Conservation (phyloP, 73 alveolate genomes). For the Tetrahymena thermophila region DNA sequence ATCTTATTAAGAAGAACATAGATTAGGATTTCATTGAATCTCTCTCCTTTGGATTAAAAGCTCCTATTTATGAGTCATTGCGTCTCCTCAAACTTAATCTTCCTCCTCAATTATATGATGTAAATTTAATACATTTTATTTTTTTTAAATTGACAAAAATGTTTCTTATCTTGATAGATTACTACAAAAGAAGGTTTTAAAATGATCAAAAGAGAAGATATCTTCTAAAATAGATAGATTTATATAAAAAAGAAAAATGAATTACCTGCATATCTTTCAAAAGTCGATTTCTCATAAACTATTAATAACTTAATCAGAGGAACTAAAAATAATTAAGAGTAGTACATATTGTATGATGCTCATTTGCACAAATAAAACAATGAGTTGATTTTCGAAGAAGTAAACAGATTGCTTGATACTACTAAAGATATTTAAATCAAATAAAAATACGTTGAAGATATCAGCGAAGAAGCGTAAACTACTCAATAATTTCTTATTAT, state of each 20-base stretch:
- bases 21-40: not conserved
- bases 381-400: conserved; percentile 5
- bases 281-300: not conserved
- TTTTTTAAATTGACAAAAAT: not conserved
- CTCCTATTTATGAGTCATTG: not conserved
- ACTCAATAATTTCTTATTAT: too few relatives aligned
- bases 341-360: conserved; percentile 15
- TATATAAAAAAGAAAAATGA: not conserved
- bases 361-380: conserved; percentile 2
- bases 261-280: not conserved
- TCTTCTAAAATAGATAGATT: conserved; percentile 16
- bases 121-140: not conserved
- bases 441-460: conserved; percentile 24
- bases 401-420: conserved; percentile 23
- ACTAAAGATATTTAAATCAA: conserved; percentile 31
- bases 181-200: conserved; percentile 7
- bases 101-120: not conserved
- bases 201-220: conserved; percentile 28
- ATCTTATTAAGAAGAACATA: not conserved
- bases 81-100: not conserved
- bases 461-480: conserved; percentile 23
- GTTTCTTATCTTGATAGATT: not conserved
- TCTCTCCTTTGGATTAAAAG: not conserved
- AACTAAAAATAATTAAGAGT: conserved; percentile 21
- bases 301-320: conserved; percentile 24